phyloP scores from a whole-genome alignment of 2,329 filamentous ascomycete species.

The Fusarium sp. region DNA sequence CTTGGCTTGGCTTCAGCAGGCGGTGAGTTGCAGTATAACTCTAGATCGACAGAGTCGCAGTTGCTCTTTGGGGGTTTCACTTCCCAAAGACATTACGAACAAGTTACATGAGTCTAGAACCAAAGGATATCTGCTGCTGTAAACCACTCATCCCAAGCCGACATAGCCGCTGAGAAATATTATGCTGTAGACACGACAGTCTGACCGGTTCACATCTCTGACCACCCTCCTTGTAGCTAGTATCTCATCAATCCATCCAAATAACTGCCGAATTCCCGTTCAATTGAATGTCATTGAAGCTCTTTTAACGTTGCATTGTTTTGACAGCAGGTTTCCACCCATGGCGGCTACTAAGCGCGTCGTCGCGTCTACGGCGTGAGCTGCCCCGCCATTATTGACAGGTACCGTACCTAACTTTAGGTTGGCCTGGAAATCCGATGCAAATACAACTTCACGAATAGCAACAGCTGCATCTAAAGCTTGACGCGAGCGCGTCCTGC shows the following conservation, averaged over 20 bases:
- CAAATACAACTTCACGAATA: slow-evolving; percentile 32
- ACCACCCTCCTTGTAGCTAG: slow-evolving; percentile 7
- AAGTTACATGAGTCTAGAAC: slow-evolving; percentile 33
- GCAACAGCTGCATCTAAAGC: slow-evolving; percentile 23
- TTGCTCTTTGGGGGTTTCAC: slow-evolving; percentile 29
- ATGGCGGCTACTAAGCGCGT: slow-evolving; percentile 43
- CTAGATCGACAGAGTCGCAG: slow-evolving; percentile 27
- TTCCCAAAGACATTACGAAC: slow-evolving; percentile 6
- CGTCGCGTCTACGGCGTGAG: slow-evolving; percentile 32
- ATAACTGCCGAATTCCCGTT: background rate
- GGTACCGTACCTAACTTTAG: background rate
- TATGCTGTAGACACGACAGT: background rate
- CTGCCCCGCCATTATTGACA: slow-evolving; percentile 33
- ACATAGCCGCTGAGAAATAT: slow-evolving; percentile 34
- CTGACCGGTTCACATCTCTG: background rate
- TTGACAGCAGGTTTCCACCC: slow-evolving; percentile 7
- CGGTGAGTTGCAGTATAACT: slow-evolving; percentile 35
- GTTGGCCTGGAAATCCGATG: slow-evolving; percentile 28
- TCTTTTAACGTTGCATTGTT: slow-evolving; percentile 26
- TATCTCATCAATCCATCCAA: background rate
- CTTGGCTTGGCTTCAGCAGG: slow-evolving; percentile 17
- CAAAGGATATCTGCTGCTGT: slow-evolving; percentile 9
- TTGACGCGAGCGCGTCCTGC: slow-evolving; percentile 30
- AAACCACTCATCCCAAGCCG: slow-evolving; percentile 34
- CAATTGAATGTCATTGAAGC: background rate